phyloP scores from a whole-genome alignment of 768 basidiomycete species.

The Tylopilus subfusipes region DNA sequence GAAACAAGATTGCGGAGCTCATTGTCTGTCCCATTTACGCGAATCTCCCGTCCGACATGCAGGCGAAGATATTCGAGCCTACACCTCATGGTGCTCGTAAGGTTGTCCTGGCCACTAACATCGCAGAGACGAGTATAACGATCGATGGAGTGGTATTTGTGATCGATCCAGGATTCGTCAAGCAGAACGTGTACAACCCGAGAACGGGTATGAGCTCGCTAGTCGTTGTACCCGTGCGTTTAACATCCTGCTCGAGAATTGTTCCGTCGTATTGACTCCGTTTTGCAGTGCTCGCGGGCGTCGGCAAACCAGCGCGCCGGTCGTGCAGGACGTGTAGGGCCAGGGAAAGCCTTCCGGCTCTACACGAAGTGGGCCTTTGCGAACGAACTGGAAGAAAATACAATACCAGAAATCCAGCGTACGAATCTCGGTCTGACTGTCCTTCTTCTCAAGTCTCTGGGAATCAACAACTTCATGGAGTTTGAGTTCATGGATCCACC shows the following conservation, averaged over 20 bases:
- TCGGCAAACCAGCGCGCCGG: constrained; percentile 97
- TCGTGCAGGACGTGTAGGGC: constrained; percentile 95
- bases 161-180: constrained; percentile 98
- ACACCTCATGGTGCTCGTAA: constrained; percentile 96
- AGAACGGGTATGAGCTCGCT: constrained; percentile 98
- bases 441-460: constrained; percentile 89
- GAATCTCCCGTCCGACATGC: constrained; percentile 99
- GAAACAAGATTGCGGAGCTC: constrained; percentile 93
- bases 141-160: constrained; percentile 99
- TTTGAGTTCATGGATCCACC: constrained; percentile 99
- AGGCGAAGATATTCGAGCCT: constrained; percentile 98
- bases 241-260: not conserved
- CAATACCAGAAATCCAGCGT: constrained; percentile 98
- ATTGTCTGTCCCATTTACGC: constrained; percentile 98
- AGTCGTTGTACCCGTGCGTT: constrained; percentile 86
- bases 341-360: constrained; percentile 96
- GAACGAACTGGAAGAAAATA: constrained; percentile 96
- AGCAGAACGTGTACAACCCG: constrained; percentile 98
- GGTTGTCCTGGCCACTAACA: constrained; percentile 97
- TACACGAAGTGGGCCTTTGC: constrained; percentile 98
- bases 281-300: constrained; percentile 82
- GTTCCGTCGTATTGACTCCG: not conserved
- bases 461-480: constrained; percentile 96
- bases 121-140: constrained; percentile 99
- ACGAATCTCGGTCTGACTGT: constrained; percentile 97